Evolutionary conservation across 129 eudicot genomes (phyloP).

Genomic region (Dittrichia graveolens): DNA sequence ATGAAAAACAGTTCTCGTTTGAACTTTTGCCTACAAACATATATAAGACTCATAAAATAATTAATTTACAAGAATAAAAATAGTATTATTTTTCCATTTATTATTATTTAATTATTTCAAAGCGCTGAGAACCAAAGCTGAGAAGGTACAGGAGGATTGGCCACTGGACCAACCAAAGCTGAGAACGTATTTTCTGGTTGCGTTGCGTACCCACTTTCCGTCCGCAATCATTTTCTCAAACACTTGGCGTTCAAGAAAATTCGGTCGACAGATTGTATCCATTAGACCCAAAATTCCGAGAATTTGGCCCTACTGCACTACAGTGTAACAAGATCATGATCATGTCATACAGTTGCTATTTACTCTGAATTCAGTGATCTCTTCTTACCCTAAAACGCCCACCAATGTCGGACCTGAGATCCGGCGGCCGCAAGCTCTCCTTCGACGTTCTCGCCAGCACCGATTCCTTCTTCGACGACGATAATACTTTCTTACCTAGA

Average conservation of each 20-base stretch:
- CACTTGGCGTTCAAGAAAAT: slow-evolving; percentile 19
- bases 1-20: too few species aligned
- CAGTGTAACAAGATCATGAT: slow-evolving; percentile 15
- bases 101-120: too few species aligned
- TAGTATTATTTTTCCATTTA: too few species aligned
- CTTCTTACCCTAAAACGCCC: slow-evolving; percentile 11
- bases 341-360: background rate
- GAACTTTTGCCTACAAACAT: too few species aligned
- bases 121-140: too few species aligned
- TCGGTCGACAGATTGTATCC: slow-evolving; percentile 9
- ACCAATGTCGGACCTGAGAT: slow-evolving; percentile 37
- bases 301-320: slow-evolving; percentile 11
- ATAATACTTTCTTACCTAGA: slow-evolving; percentile 32
- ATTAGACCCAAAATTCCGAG: background rate
- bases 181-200: slow-evolving; percentile 16
- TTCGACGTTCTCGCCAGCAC: slow-evolving; percentile 53
- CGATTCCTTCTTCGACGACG: slow-evolving; percentile 41
- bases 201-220: background rate
- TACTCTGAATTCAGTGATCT: background rate
- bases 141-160: background rate
- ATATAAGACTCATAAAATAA: too few species aligned
- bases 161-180: slow-evolving; percentile 14
- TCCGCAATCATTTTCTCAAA: slow-evolving; percentile 14
- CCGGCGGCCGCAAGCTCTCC: slow-evolving; percentile 56
- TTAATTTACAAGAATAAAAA: too few species aligned